Base-by-base conservation (phyloP, 2,329 filamentous ascomycete genomes). In the Seiridium cupressi region DNA sequence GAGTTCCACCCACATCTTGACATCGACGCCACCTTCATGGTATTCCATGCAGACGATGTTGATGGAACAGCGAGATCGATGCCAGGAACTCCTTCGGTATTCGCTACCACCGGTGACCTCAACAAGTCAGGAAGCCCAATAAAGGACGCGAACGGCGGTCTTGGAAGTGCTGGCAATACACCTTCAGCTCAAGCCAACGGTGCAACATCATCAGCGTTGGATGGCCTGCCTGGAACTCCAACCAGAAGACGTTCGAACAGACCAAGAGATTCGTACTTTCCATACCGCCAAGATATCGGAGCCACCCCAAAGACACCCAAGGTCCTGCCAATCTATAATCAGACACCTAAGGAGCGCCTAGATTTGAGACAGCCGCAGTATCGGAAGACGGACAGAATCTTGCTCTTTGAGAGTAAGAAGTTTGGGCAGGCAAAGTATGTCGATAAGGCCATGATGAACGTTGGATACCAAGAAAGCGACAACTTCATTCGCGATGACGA, bases 1-100 rank as follows among this genome's bases (percentile, higher is more conserved):
- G 95, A 99, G 73, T 98, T 98, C 65, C 95, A 99, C 74, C 93
- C 92, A 0, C 92, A 97, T 69, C 85, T 99, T 57, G 93, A 98
- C 77, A 93, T 97, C 54, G 92, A 97, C 60, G 84, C 84, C 10
- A 86, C 85, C 3, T 89, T 97, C 64, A 86, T 89, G 66, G 81
- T 97, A 3, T 93, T 93, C 71, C 87, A 84, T 54, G 88, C 93
- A 2, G 89, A 95, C 63, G 91, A 96, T 65, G 89, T 98, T 5
- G 94, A 98, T 72, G 92, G 92, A 26, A 80, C 87, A 47, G 77
- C 81, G 32, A 83, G 81, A 62, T 79, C 84, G 4, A 65, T 74
- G 3, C 77, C 78, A 2, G 71, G 69, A 13, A 74, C 73, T 0
- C 70, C 73, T 5, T 69, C 71, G 18, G 71, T 64, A 55, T 74